Evolutionary conservation across 2,329 filamentous ascomycete genomes (phyloP).

Genomic region (Colletotrichum euphorbiae): DNA sequence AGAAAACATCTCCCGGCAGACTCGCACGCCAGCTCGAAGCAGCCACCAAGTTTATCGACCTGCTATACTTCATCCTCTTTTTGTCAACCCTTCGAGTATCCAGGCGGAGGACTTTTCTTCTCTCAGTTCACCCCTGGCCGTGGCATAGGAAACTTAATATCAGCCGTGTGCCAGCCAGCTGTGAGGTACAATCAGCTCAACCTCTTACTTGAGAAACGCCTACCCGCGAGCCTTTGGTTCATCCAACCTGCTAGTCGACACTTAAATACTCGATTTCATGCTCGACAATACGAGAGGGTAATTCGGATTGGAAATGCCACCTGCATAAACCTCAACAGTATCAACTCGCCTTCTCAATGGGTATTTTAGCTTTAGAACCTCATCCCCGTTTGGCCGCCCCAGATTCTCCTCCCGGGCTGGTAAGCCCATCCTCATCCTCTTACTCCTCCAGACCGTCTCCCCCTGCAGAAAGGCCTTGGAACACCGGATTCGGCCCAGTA

Average conservation of each 20-base stretch:
- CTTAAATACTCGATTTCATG: background rate
- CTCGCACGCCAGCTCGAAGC: conserved; percentile 5
- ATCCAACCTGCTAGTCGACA: background rate
- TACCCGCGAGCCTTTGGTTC: background rate
- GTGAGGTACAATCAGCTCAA: background rate
- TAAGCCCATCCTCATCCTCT: conserved; percentile 63
- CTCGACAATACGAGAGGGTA: background rate
- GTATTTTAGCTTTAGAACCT: conserved; percentile 64
- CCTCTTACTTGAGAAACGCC: background rate
- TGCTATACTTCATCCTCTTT: background rate
- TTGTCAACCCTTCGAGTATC: conserved; percentile 1
- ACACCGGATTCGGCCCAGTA: conserved; percentile 52
- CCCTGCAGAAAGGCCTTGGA: conserved; percentile 60
- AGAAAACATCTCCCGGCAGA: background rate
- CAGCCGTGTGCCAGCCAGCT: conserved; percentile 18
- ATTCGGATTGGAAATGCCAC: conserved; percentile 24
- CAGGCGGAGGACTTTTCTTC: conserved; percentile 6
- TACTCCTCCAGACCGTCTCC: conserved; percentile 58
- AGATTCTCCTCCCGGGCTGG: conserved; percentile 66
- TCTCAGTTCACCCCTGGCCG: conserved; percentile 27
- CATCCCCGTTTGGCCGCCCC: conserved; percentile 62
- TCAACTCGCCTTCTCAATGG: conserved; percentile 60
- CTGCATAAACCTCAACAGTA: conserved; percentile 16
- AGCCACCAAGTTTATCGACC: conserved; percentile 3
- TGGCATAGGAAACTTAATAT: conserved; percentile 30